Evolutionary conservation across 805 yeast species (phyloP).

Genomic region (Candida boidinii): DNA sequence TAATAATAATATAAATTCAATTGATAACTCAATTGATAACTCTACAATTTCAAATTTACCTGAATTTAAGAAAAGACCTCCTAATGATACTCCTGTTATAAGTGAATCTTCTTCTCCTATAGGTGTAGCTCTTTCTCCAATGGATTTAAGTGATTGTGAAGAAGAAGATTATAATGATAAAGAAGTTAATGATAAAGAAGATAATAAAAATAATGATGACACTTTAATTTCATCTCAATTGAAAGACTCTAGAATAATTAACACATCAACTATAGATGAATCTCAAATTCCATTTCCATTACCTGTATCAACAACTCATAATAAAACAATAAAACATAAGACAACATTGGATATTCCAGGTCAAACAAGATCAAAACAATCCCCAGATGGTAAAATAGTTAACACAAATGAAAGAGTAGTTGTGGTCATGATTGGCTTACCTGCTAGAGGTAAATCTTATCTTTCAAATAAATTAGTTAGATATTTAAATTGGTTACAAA

Average conservation of each 20-base stretch:
- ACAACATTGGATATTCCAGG: conserved; percentile 92
- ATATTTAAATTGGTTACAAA: conserved; percentile 90
- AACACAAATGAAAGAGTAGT: conserved; percentile 63
- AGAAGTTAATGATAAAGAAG: conserved; percentile 3
- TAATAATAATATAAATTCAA: no score
- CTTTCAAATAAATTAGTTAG: conserved; percentile 86
- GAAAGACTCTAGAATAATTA: conserved; percentile 1
- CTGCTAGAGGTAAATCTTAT: conserved; percentile 93
- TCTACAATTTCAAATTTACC: no score
- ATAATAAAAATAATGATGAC: neutral
- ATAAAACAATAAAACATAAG: conserved; percentile 3
- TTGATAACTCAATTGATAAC: no score
- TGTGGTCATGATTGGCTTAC: conserved; percentile 93
- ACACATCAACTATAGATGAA: neutral
- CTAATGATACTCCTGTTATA: conserved; percentile 66
- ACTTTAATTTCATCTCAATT: neutral
- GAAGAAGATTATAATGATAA: conserved; percentile 16
- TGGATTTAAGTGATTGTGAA: conserved; percentile 19
- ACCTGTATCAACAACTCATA: neutral
- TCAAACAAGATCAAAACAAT: conserved; percentile 67
- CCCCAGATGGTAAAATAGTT: conserved; percentile 67
- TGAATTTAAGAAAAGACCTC: conserved; percentile 61
- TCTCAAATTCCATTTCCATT: neutral
- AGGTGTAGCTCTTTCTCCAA: conserved; percentile 13
- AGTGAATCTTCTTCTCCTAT: conserved; percentile 45